phyloP scores from a whole-genome alignment of 495 filamentous ascomycete genomes.

The Daldinia bambusicola region DNA sequence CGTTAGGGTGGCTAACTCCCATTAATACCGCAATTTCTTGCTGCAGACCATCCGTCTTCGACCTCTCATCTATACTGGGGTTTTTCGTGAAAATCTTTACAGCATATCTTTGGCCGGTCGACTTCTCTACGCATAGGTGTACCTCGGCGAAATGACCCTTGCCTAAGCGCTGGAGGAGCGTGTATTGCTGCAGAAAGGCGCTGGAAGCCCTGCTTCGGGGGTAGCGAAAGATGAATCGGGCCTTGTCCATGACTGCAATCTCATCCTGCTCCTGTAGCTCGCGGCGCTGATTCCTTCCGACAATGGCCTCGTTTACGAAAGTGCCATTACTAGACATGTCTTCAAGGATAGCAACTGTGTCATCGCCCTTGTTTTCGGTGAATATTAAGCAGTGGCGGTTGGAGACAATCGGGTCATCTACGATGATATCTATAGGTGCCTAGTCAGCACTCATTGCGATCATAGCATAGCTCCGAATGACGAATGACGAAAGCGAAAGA shows the following conservation, averaged over 20 bases:
- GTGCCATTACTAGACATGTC: conserved; percentile 97
- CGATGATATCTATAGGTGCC: conserved; percentile 70
- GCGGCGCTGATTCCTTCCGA: conserved; percentile 90
- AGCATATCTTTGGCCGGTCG: conserved; percentile 83
- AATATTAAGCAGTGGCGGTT: conserved; percentile 95
- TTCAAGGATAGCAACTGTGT: conserved; percentile 82
- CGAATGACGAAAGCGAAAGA: conserved; percentile 4
- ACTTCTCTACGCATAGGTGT: conserved; percentile 87
- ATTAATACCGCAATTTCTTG: conserved; percentile 97
- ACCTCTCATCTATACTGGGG: conserved; percentile 77
- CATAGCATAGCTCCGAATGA: conserved; percentile 8
- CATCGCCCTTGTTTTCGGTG: conserved; percentile 83
- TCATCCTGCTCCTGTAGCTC: conserved; percentile 90
- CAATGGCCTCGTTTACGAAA: conserved; percentile 89
- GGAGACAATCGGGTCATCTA: conserved; percentile 86
- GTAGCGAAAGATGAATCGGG: conserved; percentile 90
- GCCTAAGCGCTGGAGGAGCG: conserved; percentile 83
- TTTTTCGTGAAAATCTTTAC: conserved; percentile 94
- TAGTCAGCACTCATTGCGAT: conserved; percentile 34
- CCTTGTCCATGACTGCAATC: conserved; percentile 82
- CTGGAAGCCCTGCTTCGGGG: conserved; percentile 78
- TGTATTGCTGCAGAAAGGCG: conserved; percentile 87
- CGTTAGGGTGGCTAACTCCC: conserved; percentile 94
- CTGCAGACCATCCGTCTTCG: conserved; percentile 84
- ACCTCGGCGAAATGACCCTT: conserved; percentile 98